Evolutionary conservation across 768 basidiomycete genomes (phyloP).

Genomic region (Xerocomellus intermedius): DNA sequence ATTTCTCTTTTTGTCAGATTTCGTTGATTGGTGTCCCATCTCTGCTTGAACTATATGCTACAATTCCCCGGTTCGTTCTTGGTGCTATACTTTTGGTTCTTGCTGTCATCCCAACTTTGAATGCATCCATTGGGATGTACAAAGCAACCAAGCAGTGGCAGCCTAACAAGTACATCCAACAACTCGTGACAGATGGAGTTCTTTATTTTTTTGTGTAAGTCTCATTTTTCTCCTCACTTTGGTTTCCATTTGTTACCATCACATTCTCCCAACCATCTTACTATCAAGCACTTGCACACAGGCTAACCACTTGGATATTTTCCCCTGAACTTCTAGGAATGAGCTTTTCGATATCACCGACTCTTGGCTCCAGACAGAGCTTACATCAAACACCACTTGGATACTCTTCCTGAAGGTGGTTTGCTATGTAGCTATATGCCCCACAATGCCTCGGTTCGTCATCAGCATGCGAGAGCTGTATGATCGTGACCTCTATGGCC

Average conservation of each 20-base stretch:
- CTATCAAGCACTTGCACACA: neutral
- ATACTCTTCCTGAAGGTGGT: neutral
- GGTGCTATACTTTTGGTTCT: too few relatives aligned
- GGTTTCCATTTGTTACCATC: neutral
- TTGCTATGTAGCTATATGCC: neutral
- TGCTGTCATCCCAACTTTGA: too few relatives aligned
- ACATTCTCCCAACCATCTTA: neutral
- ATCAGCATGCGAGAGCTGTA: neutral
- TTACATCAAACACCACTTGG: neutral
- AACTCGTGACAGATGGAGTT: neutral
- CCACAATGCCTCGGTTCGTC: neutral
- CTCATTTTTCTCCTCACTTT: neutral
- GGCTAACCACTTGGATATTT: neutral
- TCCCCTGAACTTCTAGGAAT: neutral
- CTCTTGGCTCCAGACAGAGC: neutral
- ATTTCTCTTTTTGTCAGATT: too few relatives aligned
- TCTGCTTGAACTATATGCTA: too few relatives aligned
- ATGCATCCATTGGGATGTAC: too few relatives aligned
- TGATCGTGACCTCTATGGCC: neutral
- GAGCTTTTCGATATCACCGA: neutral
- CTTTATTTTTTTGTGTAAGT: neutral
- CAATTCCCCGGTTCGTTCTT: too few relatives aligned
- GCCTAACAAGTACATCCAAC: too few relatives aligned
- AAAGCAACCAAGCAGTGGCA: too few relatives aligned
- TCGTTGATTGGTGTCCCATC: too few relatives aligned